Conservation (phyloP, 108 stramenopile species). For the Schizochytrium sp. region DNA sequence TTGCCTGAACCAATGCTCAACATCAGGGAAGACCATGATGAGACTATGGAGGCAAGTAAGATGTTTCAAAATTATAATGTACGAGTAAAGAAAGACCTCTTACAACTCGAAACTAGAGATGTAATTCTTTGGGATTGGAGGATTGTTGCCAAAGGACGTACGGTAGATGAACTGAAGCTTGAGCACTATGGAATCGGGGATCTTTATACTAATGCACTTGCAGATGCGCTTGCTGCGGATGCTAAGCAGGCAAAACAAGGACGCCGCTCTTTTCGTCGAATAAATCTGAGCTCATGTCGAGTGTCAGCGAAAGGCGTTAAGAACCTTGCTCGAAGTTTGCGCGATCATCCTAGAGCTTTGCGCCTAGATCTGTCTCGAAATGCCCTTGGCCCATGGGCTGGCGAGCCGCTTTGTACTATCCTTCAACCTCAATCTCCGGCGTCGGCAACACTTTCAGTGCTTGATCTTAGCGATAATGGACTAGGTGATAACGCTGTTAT, state of each 20-base stretch:
- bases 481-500: constrained; percentile 16
- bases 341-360: neutral
- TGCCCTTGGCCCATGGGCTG: neutral
- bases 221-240: constrained; percentile 1
- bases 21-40: neutral
- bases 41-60: constrained; percentile 16
- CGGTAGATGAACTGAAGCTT: constrained; percentile 33
- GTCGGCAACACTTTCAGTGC: neutral
- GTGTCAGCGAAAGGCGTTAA: neutral
- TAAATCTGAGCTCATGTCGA: neutral
- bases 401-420: constrained; percentile 1
- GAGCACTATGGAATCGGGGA: constrained; percentile 51
- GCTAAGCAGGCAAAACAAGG: constrained; percentile 38
- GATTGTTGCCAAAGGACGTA: neutral
- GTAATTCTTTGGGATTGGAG: constrained; percentile 36
- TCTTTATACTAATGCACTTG: neutral
- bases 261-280: neutral
- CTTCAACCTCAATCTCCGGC: neutral
- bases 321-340: neutral
- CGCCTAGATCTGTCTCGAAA: constrained; percentile 13
- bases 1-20: neutral
- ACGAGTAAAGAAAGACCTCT: neutral
- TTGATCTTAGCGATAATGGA: constrained; percentile 19
- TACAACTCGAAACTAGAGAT: neutral
- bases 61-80: neutral